Evolutionary conservation across 2,329 filamentous ascomycete genomes (phyloP).

Genomic region (Ophiostoma perfectum): DNA sequence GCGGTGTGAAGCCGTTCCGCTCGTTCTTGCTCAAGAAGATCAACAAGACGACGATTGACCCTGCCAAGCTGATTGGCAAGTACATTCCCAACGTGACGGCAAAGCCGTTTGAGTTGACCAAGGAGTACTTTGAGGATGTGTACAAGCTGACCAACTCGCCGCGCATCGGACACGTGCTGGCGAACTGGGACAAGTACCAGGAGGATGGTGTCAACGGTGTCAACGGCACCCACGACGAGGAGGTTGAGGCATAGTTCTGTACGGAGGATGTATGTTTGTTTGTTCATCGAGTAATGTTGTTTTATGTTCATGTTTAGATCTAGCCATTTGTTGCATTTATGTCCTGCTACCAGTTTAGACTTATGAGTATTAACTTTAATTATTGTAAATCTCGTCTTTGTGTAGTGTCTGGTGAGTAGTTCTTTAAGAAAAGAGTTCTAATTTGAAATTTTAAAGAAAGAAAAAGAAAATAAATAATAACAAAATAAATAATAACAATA

Average conservation of each 20-base stretch:
- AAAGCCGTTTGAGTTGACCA: constrained; percentile 87
- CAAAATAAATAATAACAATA: too few species aligned
- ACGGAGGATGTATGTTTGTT: not conserved
- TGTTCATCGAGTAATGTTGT: not conserved
- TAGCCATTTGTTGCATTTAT: not conserved
- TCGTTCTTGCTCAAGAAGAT: constrained; percentile 99
- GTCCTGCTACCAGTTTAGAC: not conserved
- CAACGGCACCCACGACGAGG: constrained; percentile 22
- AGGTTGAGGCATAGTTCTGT: not conserved
- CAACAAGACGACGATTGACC: constrained; percentile 97
- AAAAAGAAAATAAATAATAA: too few species aligned
- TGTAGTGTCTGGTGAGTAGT: not conserved
- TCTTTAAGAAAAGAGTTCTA: too few species aligned
- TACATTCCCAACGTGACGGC: constrained; percentile 99
- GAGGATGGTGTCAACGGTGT: constrained; percentile 39
- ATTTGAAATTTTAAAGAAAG: too few species aligned
- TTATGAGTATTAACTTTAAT: not conserved
- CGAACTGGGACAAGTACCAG: constrained; percentile 77
- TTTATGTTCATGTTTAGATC: not conserved
- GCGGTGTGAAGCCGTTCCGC: constrained; percentile 97
- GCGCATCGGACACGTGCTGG: constrained; percentile 71
- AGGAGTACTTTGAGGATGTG: constrained; percentile 99
- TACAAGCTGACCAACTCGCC: constrained; percentile 85
- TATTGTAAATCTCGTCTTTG: not conserved
- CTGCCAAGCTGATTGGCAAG: constrained; percentile 92